phyloP scores from a whole-genome alignment of 495 filamentous ascomycete species.

The Tetracladium setigerum region DNA sequence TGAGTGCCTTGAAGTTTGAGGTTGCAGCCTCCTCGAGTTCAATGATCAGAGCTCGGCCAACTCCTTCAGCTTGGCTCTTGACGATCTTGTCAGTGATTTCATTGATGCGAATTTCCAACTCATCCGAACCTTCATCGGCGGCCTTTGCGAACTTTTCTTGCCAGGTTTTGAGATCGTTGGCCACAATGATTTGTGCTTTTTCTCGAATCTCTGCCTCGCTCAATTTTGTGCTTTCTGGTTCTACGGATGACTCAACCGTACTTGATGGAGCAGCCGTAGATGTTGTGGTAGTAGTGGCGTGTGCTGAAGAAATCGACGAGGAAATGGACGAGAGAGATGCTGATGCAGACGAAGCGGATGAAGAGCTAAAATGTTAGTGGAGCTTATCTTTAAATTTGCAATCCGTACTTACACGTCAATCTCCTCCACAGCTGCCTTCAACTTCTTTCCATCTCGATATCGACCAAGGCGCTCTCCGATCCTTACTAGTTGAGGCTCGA shows the following conservation, averaged over 20 bases:
- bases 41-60: slow-evolving; percentile 58
- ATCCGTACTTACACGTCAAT: slow-evolving; percentile 35
- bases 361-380: slow-evolving; percentile 11
- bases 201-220: slow-evolving; percentile 33
- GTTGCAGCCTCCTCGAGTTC: slow-evolving; percentile 60
- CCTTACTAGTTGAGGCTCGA: slow-evolving; percentile 89
- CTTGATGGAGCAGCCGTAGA: slow-evolving; percentile 7
- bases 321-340: slow-evolving; percentile 17
- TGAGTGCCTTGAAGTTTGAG: slow-evolving; percentile 55
- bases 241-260: slow-evolving; percentile 16
- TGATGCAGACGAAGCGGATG: slow-evolving; percentile 18
- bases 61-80: slow-evolving; percentile 51
- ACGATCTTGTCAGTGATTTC: slow-evolving; percentile 74
- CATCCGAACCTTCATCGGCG: slow-evolving; percentile 70
- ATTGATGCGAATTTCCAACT: slow-evolving; percentile 57
- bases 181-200: slow-evolving; percentile 55
- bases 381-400: neutral
- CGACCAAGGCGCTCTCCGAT: slow-evolving; percentile 85
- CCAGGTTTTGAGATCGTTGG: slow-evolving; percentile 73
- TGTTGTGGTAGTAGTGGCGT: slow-evolving; percentile 9
- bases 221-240: slow-evolving; percentile 3
- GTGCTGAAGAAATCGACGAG: slow-evolving; percentile 21
- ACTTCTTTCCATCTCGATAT: slow-evolving; percentile 61
- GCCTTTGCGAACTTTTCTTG: slow-evolving; percentile 77
- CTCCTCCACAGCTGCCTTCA: slow-evolving; percentile 51